Conservation (phyloP, 345 rosid genomes). For the Rhodomyrtus tomentosa region DNA sequence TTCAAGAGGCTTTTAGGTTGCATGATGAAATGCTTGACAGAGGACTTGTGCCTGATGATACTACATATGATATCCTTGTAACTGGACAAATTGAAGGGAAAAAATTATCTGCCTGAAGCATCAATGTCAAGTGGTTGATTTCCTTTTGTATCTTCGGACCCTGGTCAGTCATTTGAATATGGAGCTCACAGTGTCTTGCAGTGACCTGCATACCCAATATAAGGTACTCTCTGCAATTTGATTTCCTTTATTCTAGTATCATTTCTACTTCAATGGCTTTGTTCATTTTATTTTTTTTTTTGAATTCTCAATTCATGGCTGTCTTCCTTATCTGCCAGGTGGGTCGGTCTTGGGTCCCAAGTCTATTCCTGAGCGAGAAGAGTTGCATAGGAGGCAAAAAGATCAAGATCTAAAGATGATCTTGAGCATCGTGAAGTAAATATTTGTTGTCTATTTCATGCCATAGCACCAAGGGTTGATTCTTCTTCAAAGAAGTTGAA, state of each 20-base stretch:
- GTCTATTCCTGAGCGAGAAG: background rate
- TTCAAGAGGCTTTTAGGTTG: constrained; percentile 58
- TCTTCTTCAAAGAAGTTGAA: background rate
- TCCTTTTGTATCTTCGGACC: background rate
- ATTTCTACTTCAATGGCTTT: background rate
- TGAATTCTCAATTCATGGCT: background rate
- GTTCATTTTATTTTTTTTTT: background rate
- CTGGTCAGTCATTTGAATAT: background rate
- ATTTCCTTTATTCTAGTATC: background rate
- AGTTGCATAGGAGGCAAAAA: background rate
- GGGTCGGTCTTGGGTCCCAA: background rate
- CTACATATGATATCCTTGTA: constrained; percentile 58
- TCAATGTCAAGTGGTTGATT: background rate
- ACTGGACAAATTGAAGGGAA: constrained; percentile 23
- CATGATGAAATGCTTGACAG: constrained; percentile 82
- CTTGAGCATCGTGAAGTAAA: background rate
- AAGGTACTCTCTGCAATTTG: background rate
- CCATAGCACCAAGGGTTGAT: background rate
- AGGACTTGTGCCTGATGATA: constrained; percentile 57
- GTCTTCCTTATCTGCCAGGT: background rate
- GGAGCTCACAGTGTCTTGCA: background rate
- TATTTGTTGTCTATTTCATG: background rate
- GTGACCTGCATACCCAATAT: background rate
- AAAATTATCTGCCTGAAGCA: constrained; percentile 7
- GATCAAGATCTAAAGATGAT: background rate